phyloP scores from a whole-genome alignment of 2,329 filamentous ascomycete species.

The Trichoderma hamatum region DNA sequence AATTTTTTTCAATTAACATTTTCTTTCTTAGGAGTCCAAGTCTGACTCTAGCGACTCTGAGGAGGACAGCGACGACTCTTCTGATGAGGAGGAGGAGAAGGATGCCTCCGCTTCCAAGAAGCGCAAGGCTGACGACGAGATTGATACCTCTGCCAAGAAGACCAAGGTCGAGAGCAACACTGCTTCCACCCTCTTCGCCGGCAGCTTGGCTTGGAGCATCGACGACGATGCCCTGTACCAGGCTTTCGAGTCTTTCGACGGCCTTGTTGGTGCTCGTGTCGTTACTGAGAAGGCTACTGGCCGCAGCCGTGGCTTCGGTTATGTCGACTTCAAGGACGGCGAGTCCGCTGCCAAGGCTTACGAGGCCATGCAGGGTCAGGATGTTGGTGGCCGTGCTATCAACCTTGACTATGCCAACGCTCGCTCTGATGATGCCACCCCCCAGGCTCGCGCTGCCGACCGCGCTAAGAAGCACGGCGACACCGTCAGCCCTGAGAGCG shows the following conservation, averaged over 20 bases:
- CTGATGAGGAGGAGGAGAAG: slow-evolving; percentile 41
- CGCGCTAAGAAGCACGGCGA: slow-evolving; percentile 76
- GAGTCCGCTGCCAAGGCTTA: slow-evolving; percentile 72
- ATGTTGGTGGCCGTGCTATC: slow-evolving; percentile 73
- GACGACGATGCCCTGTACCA: slow-evolving; percentile 80
- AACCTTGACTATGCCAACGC: slow-evolving; percentile 79
- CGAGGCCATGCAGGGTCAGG: slow-evolving; percentile 72
- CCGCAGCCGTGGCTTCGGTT: slow-evolving; percentile 90
- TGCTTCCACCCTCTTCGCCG: slow-evolving; percentile 75
- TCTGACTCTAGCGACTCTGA: slow-evolving; percentile 41
- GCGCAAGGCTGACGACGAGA: slow-evolving; percentile 54
- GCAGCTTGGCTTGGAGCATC: slow-evolving; percentile 88
- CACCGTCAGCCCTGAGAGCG: slow-evolving; percentile 74
- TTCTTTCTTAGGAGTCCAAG: slow-evolving; percentile 28
- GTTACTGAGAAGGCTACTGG: slow-evolving; percentile 81
- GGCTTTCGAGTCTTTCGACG: slow-evolving; percentile 80
- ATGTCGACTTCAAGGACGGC: slow-evolving; percentile 78
- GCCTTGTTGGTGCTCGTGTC: slow-evolving; percentile 72
- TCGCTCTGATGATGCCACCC: slow-evolving; percentile 58
- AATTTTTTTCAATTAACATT: background rate
- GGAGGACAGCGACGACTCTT: slow-evolving; percentile 43
- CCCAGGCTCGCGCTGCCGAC: slow-evolving; percentile 61
- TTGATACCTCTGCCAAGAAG: slow-evolving; percentile 64
- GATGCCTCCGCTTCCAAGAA: slow-evolving; percentile 50
- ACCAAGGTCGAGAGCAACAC: slow-evolving; percentile 60